Conservation (phyloP, 2,329 filamentous ascomycete genomes). For the Arthrobotrys sinensis region DNA sequence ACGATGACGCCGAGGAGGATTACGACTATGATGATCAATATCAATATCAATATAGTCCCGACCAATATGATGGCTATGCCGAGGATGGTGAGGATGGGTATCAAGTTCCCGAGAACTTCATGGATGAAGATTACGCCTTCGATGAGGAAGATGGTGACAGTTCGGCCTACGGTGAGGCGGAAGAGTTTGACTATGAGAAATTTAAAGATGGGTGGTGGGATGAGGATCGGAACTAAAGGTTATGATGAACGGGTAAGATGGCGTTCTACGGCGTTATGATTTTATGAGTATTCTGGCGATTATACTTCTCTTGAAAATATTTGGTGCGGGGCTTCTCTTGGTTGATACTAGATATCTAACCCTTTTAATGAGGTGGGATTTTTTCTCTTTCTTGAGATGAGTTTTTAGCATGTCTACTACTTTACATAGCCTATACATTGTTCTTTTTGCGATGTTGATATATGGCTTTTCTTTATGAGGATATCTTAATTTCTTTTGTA, state of each 20-base stretch:
- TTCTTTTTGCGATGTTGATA: constrained; percentile 6
- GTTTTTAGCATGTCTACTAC: constrained; percentile 5
- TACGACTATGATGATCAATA: constrained; percentile 32
- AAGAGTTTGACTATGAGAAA: constrained; percentile 55
- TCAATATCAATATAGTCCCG: constrained; percentile 27
- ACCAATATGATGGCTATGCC: constrained; percentile 39
- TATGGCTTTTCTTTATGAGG: background rate
- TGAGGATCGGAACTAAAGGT: background rate
- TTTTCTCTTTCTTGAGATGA: constrained; percentile 15
- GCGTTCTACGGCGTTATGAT: constrained; percentile 15
- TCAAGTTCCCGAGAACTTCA: constrained; percentile 36
- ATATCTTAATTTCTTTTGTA: background rate
- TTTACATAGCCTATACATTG: background rate
- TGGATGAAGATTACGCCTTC: constrained; percentile 48
- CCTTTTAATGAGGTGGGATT: constrained; percentile 18
- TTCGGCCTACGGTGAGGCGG: constrained; percentile 17
- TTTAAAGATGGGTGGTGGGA: constrained; percentile 35
- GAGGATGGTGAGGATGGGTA: constrained; percentile 26
- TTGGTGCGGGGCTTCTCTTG: background rate
- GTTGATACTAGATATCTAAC: constrained; percentile 4
- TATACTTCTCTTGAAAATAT: constrained; percentile 24
- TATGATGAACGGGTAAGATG: background rate
- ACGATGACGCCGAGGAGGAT: constrained; percentile 26
- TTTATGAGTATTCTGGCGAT: constrained; percentile 7
- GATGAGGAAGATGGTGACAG: constrained; percentile 37